Evolutionary conservation across 164 flowering plant species (phyloP).

Genomic region (Brasenia schreberi): DNA sequence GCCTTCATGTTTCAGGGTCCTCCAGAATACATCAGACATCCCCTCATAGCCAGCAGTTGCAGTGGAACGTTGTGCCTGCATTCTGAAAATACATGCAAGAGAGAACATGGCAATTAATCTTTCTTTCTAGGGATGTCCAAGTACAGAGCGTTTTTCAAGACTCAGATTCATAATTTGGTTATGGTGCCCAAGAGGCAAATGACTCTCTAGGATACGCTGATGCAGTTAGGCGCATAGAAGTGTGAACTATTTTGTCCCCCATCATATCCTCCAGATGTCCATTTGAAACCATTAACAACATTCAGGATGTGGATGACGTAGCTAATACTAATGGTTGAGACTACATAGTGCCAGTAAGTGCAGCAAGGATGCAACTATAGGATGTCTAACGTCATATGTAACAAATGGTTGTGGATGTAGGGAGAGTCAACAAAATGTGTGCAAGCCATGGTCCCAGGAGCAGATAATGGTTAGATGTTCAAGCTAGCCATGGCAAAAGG

Average conservation of each 20-base stretch:
- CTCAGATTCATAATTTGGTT: no score
- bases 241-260: neutral
- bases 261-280: neutral
- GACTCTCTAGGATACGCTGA: no score
- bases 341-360: neutral
- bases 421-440: neutral
- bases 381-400: neutral
- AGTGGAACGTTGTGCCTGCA: constrained; percentile 66
- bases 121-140: no score
- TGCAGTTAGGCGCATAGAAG: neutral
- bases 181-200: no score
- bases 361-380: neutral
- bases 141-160: no score
- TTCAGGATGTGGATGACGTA: neutral
- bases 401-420: neutral
- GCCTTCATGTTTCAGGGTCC: constrained; percentile 60
- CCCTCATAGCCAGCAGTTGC: constrained; percentile 35
- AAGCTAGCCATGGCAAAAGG: neutral
- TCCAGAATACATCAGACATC: constrained; percentile 76
- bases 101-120: neutral
- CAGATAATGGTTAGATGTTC: neutral
- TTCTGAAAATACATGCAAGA: constrained; percentile 26
- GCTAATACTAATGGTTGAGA: neutral
- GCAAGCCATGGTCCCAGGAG: neutral
- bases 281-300: neutral